Percentiles rank a stretch among this genome's conserved stretches.
Conservation (phyloP, 805 yeast species). For the Zygosaccharomyces pseudorouxii region DNA sequence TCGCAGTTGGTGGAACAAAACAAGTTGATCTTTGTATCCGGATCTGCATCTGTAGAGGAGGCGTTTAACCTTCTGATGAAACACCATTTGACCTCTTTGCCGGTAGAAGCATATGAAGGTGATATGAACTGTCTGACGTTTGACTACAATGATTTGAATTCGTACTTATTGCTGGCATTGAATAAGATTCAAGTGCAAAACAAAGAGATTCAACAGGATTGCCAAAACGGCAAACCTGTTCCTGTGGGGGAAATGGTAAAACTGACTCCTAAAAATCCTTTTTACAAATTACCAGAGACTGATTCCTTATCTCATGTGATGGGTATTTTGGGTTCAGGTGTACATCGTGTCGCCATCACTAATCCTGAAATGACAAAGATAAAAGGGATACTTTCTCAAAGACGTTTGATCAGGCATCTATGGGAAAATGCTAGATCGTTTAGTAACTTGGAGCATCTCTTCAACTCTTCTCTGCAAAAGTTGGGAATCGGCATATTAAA, state of each 20-base stretch:
- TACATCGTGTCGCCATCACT: slow-evolving; percentile 85
- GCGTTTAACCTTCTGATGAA: slow-evolving; percentile 76
- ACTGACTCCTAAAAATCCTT: slow-evolving; percentile 83
- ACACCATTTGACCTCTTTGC: slow-evolving; percentile 79
- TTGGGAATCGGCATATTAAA: slow-evolving; percentile 66
- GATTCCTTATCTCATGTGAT: slow-evolving; percentile 70
- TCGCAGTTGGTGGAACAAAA: slow-evolving; percentile 73
- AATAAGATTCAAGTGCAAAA: slow-evolving; percentile 52
- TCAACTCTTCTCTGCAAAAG: slow-evolving; percentile 63
- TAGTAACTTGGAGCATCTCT: slow-evolving; percentile 70
- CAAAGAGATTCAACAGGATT: slow-evolving; percentile 42
- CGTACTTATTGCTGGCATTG: slow-evolving; percentile 77
- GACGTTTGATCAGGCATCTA: slow-evolving; percentile 74
- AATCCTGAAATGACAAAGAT: slow-evolving; percentile 50
- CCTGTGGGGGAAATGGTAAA: slow-evolving; percentile 86
- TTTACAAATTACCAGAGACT: slow-evolving; percentile 65
- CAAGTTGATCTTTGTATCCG: slow-evolving; percentile 65
- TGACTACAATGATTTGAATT: slow-evolving; percentile 87
- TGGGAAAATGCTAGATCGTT: slow-evolving; percentile 93
- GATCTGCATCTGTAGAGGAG: slow-evolving; percentile 69
- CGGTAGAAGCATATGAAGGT: slow-evolving; percentile 55
- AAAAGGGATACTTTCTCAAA: slow-evolving; percentile 84
- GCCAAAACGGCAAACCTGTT: slow-evolving; percentile 83
- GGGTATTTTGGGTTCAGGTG: slow-evolving; percentile 90
- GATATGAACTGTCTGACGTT: slow-evolving; percentile 75